Evolutionary conservation across 768 basidiomycete species (phyloP).

Genomic region (Rhodotorula graminis): DNA sequence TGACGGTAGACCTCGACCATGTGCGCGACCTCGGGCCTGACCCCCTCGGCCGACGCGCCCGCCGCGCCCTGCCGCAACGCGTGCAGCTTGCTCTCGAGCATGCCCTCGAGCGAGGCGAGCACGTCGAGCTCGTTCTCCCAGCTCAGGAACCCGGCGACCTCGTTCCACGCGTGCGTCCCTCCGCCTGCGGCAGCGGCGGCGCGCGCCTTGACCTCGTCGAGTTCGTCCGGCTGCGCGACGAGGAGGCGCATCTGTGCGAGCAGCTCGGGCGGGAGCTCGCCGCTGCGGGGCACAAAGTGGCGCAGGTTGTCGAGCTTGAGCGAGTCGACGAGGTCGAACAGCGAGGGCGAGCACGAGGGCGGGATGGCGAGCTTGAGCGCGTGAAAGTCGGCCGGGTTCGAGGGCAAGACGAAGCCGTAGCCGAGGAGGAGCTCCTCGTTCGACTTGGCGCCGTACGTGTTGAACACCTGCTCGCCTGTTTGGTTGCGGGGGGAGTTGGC

Average conservation of each 20-base stretch:
- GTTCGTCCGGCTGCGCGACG: conserved; percentile 37
- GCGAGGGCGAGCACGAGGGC: conserved; percentile 14
- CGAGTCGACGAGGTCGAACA: conserved; percentile 6
- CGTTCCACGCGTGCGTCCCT: conserved; percentile 42
- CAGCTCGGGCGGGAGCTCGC: conserved; percentile 43
- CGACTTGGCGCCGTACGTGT: conserved; percentile 73
- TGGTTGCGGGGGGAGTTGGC: not conserved
- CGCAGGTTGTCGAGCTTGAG: conserved; percentile 61
- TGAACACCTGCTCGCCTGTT: conserved; percentile 18
- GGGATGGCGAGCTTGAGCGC: conserved; percentile 41
- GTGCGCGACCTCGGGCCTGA: conserved; percentile 57
- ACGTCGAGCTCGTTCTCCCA: conserved; percentile 68
- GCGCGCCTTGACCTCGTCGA: conserved; percentile 26
- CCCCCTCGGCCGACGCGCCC: not conserved
- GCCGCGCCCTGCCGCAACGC: conserved; percentile 24
- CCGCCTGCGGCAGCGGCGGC: conserved; percentile 38
- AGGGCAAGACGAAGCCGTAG: conserved; percentile 76
- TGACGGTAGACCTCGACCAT: conserved; percentile 54
- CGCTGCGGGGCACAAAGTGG: conserved; percentile 42
- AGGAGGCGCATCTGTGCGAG: conserved; percentile 46
- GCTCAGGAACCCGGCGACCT: conserved; percentile 33
- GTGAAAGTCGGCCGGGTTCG: conserved; percentile 83
- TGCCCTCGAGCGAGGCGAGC: conserved; percentile 61
- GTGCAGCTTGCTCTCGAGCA: conserved; percentile 51
- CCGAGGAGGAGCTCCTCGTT: conserved; percentile 85